Conservation (phyloP, 176 grass and related monocot genomes). For the Chrysopogon serrulatus region DNA sequence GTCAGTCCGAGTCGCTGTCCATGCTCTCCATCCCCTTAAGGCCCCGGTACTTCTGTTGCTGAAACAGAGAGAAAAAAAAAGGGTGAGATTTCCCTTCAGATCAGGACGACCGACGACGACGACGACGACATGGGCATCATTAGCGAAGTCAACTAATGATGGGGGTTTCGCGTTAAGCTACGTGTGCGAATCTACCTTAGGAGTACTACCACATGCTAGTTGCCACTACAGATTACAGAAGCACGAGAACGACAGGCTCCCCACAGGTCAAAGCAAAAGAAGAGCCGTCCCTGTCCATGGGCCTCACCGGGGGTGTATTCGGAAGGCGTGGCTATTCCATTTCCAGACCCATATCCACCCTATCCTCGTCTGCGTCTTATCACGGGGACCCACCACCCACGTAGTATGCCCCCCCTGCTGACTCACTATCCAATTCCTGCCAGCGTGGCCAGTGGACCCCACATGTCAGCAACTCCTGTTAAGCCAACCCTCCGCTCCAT, state of each 20-base stretch:
- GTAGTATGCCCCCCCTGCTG: too few relatives aligned
- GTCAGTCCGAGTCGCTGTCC: conserved; percentile 66
- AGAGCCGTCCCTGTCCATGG: background rate
- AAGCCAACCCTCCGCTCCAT: too few relatives aligned
- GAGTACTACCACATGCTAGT: background rate
- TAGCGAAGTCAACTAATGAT: background rate
- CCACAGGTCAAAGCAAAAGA: background rate
- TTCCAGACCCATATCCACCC: background rate
- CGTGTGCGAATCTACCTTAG: background rate
- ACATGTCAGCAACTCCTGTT: background rate
- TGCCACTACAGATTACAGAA: background rate
- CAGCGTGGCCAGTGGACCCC: background rate
- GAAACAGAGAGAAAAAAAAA: background rate
- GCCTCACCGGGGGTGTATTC: background rate
- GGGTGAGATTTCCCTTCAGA: background rate
- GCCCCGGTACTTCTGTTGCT: conserved; percentile 50
- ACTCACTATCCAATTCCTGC: background rate
- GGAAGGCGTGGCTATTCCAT: background rate
- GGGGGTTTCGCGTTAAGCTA: background rate
- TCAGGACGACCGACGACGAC: background rate
- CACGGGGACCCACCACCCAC: background rate
- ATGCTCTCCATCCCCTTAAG: conserved; percentile 73
- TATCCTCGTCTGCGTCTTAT: background rate
- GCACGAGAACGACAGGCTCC: background rate
- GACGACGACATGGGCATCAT: background rate